Evolutionary conservation across 2,329 filamentous ascomycete genomes (phyloP).

Genomic region (Fusarium miscanthi): DNA sequence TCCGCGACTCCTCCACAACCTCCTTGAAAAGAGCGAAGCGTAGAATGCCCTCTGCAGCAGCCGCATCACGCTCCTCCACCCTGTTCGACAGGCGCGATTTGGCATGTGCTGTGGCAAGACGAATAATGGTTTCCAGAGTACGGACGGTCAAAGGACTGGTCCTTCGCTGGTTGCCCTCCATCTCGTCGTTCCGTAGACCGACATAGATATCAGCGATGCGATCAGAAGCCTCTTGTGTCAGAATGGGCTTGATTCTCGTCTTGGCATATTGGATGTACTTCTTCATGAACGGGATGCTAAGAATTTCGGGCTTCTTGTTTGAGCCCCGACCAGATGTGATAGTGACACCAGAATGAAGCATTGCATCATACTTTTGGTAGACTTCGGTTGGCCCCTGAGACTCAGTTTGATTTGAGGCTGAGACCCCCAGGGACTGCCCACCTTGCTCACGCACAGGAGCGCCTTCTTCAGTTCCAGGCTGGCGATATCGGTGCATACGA

Average conservation of each 20-base stretch:
- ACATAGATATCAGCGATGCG: slow-evolving; percentile 94
- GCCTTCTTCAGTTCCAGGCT: slow-evolving; percentile 92
- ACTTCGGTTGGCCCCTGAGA: slow-evolving; percentile 84
- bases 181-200: slow-evolving; percentile 91
- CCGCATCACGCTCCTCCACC: slow-evolving; percentile 89
- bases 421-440: slow-evolving; percentile 86
- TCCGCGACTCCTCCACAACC: slow-evolving; percentile 82
- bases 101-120: slow-evolving; percentile 94
- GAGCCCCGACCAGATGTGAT: slow-evolving; percentile 78
- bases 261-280: slow-evolving; percentile 99
- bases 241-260: slow-evolving; percentile 84
- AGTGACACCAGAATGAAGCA: slow-evolving; percentile 93
- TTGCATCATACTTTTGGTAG: slow-evolving; percentile 95
- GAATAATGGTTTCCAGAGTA: slow-evolving; percentile 97
- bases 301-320: slow-evolving; percentile 82
- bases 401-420: slow-evolving; percentile 79
- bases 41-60: slow-evolving; percentile 88
- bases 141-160: slow-evolving; percentile 96
- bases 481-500: slow-evolving; percentile 95
- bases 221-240: slow-evolving; percentile 91
- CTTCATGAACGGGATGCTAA: slow-evolving; percentile 98
- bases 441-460: slow-evolving; percentile 91
- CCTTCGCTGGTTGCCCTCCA: slow-evolving; percentile 91
- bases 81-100: slow-evolving; percentile 89
- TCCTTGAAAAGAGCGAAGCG: slow-evolving; percentile 98